Evolutionary conservation across 2,329 filamentous ascomycete species (phyloP).

Genomic region (Phaeosphaeriaceae sp.): DNA sequence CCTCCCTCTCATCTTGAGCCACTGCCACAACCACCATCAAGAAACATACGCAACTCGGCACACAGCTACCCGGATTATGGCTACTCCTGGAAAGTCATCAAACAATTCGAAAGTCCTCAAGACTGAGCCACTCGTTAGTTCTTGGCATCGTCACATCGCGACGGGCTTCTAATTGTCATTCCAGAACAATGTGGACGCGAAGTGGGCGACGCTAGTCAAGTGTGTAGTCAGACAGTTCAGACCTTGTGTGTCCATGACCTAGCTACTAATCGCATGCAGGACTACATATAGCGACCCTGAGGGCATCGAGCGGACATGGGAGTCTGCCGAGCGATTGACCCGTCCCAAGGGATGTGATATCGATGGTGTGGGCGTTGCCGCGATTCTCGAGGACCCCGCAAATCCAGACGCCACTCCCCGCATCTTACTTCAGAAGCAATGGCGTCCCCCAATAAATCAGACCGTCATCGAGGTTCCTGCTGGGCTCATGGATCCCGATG

Average conservation of each 20-base stretch:
- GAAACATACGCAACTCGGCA: neutral
- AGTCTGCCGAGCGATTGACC: conserved; percentile 74
- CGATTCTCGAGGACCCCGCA: conserved; percentile 60
- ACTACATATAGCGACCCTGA: conserved; percentile 68
- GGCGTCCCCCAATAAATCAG: conserved; percentile 66
- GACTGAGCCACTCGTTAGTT: conserved; percentile 45
- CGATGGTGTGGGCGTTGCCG: conserved; percentile 77
- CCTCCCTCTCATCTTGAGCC: too few relatives aligned
- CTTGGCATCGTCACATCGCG: neutral
- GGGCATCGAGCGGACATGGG: conserved; percentile 69
- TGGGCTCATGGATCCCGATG: conserved; percentile 66
- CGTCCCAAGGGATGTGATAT: conserved; percentile 67
- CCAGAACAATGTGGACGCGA: conserved; percentile 49
- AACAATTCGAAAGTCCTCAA: conserved; percentile 43
- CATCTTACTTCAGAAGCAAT: conserved; percentile 58
- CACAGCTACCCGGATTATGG: neutral
- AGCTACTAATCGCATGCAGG: conserved; percentile 24
- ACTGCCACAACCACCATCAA: neutral
- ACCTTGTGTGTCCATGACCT: neutral
- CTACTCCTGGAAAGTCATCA: conserved; percentile 11
- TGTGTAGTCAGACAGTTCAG: conserved; percentile 21
- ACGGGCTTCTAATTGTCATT: conserved; percentile 15
- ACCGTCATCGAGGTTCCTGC: conserved; percentile 69
- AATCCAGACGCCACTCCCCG: conserved; percentile 38
- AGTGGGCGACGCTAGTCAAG: conserved; percentile 51